These are phyloP conservation scores for Chytriomyces sp. DNA, from an alignment of 192 early-diverging fungal genomes.

Conservation along the genomic window DNA sequence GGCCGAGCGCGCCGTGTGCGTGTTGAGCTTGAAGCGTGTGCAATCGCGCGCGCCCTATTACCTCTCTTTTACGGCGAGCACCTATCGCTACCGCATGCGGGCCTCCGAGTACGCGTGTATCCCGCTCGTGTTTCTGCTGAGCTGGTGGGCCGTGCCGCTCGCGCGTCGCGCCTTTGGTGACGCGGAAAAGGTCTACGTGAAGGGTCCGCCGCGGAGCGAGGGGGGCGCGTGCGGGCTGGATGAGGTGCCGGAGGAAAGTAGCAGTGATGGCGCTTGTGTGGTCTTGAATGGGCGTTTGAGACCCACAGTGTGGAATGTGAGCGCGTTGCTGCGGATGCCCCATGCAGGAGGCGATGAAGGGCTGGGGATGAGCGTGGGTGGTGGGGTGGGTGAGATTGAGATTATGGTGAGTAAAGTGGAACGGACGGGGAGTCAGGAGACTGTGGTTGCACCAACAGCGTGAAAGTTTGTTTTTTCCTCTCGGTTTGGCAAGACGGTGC, in stretches of 20 bases:
- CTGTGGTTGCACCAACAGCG: not conserved
- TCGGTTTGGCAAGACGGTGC: not conserved
- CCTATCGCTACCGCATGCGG: not conserved
- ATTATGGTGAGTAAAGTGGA: not conserved
- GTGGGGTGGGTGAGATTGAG: not conserved
- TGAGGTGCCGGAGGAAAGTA: too few species aligned
- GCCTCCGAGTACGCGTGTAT: not conserved
- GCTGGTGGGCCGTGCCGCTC: conserved; percentile 3
- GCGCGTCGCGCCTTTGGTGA: not conserved
- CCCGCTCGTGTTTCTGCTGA: conserved; percentile 5
- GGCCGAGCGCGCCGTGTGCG: conserved; percentile 16
- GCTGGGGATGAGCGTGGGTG: not conserved
- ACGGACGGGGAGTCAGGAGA: not conserved
- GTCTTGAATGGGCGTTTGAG: conserved; percentile 1
- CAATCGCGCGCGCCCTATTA: conserved; percentile 7
- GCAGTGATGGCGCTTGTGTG: not conserved
- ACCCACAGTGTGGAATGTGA: conserved; percentile 21
- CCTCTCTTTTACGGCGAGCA: conserved; percentile 10
- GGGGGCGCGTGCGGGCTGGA: too few species aligned
- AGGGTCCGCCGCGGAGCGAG: not conserved
- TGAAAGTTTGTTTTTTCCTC: not conserved
- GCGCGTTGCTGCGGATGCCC: conserved; percentile 9
- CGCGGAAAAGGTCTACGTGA: not conserved
- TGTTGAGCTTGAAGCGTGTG: conserved; percentile 4
- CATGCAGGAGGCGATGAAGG: not conserved